Evolutionary conservation across 2,329 filamentous ascomycete species (phyloP), one percentile per base, ranked within the genome.

Genomic region (Sporothrix variecibatus): DNA sequence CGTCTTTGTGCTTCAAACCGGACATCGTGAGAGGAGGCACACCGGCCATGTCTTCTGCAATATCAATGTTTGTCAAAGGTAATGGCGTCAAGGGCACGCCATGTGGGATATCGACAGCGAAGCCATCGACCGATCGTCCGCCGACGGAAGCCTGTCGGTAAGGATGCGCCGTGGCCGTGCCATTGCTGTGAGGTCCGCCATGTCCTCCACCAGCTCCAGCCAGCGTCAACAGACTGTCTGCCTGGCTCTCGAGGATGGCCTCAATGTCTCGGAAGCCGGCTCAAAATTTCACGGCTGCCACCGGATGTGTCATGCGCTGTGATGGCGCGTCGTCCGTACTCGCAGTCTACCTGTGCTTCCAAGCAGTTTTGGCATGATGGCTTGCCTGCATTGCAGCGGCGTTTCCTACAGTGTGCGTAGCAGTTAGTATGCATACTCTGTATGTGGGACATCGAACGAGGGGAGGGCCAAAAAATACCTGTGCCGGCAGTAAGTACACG

Each of bases 1-100:
- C 3, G 79, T 80, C 72, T 79, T 79, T 79, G 72, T 80, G 79
- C 31, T 77, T 77, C 49, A n/a, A n/a, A 79, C 76, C 2, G 79
- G 79, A 43, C n/a, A 80, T 80, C 0, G 77, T 80, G 23, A 80
- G 74, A 1, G 79, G 79, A 0, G 78, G 78, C 2, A 79, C 65
- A 6, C 74, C 73, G 2, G 76, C 70, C 23, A 78, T 53, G 28
- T 72, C 71, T 11, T 65, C 58, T 5, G 60, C 2, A 5, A 56
- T n/a, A 15, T 64, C 28, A 20, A 65, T 51, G 12, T 64, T 65
- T 5, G 58, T 49, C 3, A 72, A 12, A 1, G 71, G 71, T 4
- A 65, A n/a, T 0, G 71, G 56, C 0, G 58, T 65, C 58, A 51
- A 11, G 2, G 71, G 58, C 2, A 65, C 56, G 20, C 58, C 26